Percentiles rank a stretch among this genome's conserved stretches.
phyloP scores from a whole-genome alignment of 2,329 filamentous ascomycete genomes.

The Ramichloridium luteum region DNA sequence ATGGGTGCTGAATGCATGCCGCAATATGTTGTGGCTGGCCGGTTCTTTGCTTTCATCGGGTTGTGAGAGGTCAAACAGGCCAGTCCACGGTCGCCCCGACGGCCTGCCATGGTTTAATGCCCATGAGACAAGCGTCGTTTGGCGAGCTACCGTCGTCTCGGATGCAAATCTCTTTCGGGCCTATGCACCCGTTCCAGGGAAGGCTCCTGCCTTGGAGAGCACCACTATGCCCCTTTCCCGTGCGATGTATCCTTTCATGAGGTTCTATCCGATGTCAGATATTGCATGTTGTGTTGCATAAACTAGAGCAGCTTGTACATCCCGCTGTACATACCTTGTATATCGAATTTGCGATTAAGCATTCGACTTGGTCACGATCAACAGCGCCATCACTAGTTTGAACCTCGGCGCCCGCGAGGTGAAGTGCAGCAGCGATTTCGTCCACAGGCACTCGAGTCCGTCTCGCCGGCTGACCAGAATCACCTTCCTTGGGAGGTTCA shows the following conservation, averaged over 20 bases:
- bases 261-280: constrained; percentile 43
- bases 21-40: too few species aligned
- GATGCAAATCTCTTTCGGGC: too few species aligned
- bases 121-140: too few species aligned
- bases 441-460: constrained; percentile 66
- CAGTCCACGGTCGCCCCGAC: too few species aligned
- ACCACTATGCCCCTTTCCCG: constrained; percentile 83
- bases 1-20: too few species aligned
- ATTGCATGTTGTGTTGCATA: constrained; percentile 4
- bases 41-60: too few species aligned
- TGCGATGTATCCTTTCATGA: constrained; percentile 98
- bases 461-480: constrained; percentile 44
- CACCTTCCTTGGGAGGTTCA: constrained; percentile 59
- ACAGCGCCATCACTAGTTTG: constrained; percentile 48
- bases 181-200: constrained; percentile 82
- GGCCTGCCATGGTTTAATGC: too few species aligned
- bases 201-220: constrained; percentile 82
- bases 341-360: constrained; percentile 87
- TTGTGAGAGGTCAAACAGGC: too few species aligned
- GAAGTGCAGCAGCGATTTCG: constrained; percentile 77
- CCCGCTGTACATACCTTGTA: constrained; percentile 62
- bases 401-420: constrained; percentile 46
- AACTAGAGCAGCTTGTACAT: constrained; percentile 2
- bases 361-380: constrained; percentile 90
- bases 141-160: too few species aligned